Base-by-base conservation (phyloP, 2,329 filamentous ascomycete genomes). In the Teratosphaeria destructans region DNA sequence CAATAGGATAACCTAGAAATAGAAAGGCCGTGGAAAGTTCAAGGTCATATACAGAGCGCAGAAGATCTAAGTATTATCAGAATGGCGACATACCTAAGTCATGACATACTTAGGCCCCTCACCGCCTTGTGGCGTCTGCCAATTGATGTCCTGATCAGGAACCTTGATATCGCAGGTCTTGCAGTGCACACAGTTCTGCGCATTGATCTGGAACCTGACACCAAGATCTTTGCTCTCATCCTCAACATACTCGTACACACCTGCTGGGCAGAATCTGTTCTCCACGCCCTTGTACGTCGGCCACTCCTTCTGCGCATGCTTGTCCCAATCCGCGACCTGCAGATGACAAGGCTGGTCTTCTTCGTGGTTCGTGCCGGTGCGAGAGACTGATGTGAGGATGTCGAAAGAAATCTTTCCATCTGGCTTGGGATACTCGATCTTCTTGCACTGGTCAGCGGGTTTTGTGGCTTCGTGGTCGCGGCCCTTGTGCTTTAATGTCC, bases 91-190 rank as follows among this genome's bases (percentile, higher is more conserved):
- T 49, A 49, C 43, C 43, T 49, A 73, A 57, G 83, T 86, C 75
- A 85, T 79, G 57, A 80, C 78, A 68, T 87, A 87, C 71, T 86
- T 86, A 8, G 84, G 84, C 4, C 84, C 84, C 70, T 86, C 94
- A 57, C 93, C 94, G 65, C 94, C 72, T 61, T 96, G 91, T 6
- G 94, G 94, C 35, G 94, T 94, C 67, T 90, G 85, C 90, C 90
- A 73, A 47, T 96, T 96, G 76, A 99, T 97, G 72, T 97, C 94
- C 78, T 99, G 94, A 63, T 87, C 84, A 7, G 94, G 94, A 16
- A 90, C 93, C 79, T 99, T 99, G 78, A 99, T 99, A 75, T 99
- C 94, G 74, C 94, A 99, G 14, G 94, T 99, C 82, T 99, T 99
- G 82, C 94, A 99, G 77, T 99, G 94, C 65, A 99, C 95, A 74